phyloP scores from a whole-genome alignment of 352 stramenopile species.

The Phytophthora ramorum region DNA sequence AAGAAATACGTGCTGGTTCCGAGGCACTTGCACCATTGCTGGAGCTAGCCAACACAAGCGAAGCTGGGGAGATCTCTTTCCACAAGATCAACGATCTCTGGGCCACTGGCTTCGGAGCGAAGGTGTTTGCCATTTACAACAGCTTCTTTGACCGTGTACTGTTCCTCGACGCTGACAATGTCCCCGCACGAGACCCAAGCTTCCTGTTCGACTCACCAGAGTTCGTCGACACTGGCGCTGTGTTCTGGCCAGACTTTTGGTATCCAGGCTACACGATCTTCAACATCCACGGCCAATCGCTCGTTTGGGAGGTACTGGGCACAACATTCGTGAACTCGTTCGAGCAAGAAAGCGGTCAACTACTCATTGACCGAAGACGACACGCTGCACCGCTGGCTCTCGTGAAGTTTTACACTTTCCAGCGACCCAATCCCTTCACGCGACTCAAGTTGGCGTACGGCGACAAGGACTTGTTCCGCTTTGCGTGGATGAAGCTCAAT shows the following conservation, averaged over 20 bases:
- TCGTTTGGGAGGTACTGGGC: constrained; percentile 60
- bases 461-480: constrained; percentile 22
- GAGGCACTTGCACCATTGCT: constrained; percentile 27
- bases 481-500: constrained; percentile 58
- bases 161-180: constrained; percentile 43
- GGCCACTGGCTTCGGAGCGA: constrained; percentile 52
- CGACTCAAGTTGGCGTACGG: constrained; percentile 43
- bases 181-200: constrained; percentile 46
- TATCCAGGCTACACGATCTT: constrained; percentile 48
- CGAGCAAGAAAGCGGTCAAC: constrained; percentile 68
- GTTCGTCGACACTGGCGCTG: constrained; percentile 47
- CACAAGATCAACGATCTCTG: constrained; percentile 30
- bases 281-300: constrained; percentile 56
- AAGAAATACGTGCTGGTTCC: constrained; percentile 35
- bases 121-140: constrained; percentile 53
- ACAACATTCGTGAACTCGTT: constrained; percentile 58
- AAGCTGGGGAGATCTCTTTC: constrained; percentile 30
- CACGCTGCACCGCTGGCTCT: constrained; percentile 36
- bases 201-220: constrained; percentile 52
- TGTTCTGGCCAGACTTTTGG: constrained; percentile 40
- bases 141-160: constrained; percentile 38
- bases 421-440: constrained; percentile 45
- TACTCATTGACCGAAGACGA: constrained; percentile 52
- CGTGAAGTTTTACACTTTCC: constrained; percentile 53
- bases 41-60: constrained; percentile 16